Base-by-base conservation (phyloP, 331 rosid genomes). In the Erythrophleum ivorense region DNA sequence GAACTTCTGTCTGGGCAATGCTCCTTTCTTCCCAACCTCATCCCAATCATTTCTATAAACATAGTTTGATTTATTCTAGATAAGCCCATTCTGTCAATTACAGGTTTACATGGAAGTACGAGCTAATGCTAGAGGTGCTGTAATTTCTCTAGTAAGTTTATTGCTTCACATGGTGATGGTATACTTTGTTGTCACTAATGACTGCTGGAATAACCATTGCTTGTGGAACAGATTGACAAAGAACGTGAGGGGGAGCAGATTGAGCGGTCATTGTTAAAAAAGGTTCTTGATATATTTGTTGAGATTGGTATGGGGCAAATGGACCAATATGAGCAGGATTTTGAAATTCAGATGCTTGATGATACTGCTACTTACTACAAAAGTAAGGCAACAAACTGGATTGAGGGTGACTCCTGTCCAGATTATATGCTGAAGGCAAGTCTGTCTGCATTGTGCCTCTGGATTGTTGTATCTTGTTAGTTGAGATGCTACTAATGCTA, bases 361-460 rank as follows among this genome's bases (percentile, higher is more conserved):
- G 88, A 83, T 57, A 88, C 86, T 46, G 89, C 88, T 60, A 86
- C 80, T 49, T 91, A 86, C 78, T 91, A 91, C 82, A 85, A 85
- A 67, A 88, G 89, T 38, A 91, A 89, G 83, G 95, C 93, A 10
- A 83, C 93, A 41, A 86, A 77, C 50, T 91, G 91, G 93, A 91
- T 91, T 77, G 84, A 85, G 70, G 86, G 67, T 50, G 94, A 92
- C 70, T 85, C 94, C 62, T 92, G 97, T 79, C 97, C 98, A 6
- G 97, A 88, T 74, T 92, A 94, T 81, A 94, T 94, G 98, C 82
- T 86, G 53, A 94, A 92, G 93, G 98, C 78, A 84, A 82, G 86
- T 80, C 60, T 72, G 9, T 85, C 13, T 43, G 31, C 13, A 9
- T 66, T 71, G 33, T 58, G 34, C 14, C 64, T 60, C 14, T 60